phyloP scores from a whole-genome alignment of 140 eudicot species.

The Senecio squalidus region DNA sequence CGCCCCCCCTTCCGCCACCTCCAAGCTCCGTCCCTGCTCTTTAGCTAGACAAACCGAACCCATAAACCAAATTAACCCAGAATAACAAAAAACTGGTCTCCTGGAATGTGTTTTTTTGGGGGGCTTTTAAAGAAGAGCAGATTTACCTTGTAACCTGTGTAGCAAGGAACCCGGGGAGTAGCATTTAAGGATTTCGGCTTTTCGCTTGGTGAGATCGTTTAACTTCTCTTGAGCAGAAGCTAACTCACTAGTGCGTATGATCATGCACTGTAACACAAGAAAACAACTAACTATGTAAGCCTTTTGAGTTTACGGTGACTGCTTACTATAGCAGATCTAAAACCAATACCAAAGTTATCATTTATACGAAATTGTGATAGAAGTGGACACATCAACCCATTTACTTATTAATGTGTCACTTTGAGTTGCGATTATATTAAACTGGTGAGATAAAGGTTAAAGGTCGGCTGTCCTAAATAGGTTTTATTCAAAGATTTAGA shows the following conservation, averaged over 20 bases:
- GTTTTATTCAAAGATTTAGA: too few relatives aligned
- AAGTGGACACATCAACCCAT: background rate
- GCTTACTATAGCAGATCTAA: background rate
- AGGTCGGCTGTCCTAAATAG: too few relatives aligned
- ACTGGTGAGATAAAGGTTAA: too few relatives aligned
- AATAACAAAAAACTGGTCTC: too few relatives aligned
- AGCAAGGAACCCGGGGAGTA: slow-evolving; percentile 77
- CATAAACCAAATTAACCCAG: too few relatives aligned
- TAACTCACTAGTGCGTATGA: slow-evolving; percentile 80
- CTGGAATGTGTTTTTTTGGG: too few relatives aligned
- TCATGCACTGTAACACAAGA: slow-evolving; percentile 65
- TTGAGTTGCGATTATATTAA: background rate
- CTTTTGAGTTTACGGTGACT: background rate
- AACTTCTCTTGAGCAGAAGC: slow-evolving; percentile 91
- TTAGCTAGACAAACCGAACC: too few relatives aligned
- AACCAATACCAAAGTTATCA: slow-evolving; percentile 9
- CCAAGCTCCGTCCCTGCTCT: too few relatives aligned
- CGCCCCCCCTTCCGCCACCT: too few relatives aligned
- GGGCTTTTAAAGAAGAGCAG: background rate
- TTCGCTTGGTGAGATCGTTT: slow-evolving; percentile 55
- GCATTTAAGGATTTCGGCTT: slow-evolving; percentile 51
- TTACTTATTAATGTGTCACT: background rate
- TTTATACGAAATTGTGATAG: background rate
- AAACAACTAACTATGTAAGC: background rate
- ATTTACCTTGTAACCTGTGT: slow-evolving; percentile 76